Conservation (phyloP, 164 flowering plant genomes). For the Umbellularia californica region DNA sequence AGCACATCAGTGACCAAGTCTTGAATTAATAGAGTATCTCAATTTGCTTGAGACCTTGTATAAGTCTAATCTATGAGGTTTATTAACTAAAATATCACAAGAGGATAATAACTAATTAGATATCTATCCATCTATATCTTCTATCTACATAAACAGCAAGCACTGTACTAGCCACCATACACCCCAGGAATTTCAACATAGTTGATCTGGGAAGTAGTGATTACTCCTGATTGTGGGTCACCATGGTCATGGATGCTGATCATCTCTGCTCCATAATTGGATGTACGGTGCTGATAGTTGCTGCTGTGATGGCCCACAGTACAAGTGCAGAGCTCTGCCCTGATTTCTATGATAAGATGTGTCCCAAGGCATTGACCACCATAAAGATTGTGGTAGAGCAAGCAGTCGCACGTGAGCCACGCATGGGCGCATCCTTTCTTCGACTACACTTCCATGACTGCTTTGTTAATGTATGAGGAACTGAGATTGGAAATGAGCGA, state of each 20-base stretch:
- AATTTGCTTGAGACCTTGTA: too few relatives aligned
- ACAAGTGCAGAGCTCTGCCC: slow-evolving; percentile 13
- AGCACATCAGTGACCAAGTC: too few relatives aligned
- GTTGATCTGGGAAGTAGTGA: background rate
- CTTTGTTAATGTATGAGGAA: slow-evolving; percentile 25
- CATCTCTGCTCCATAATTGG: too few relatives aligned
- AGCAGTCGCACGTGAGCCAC: slow-evolving; percentile 21
- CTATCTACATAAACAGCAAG: background rate
- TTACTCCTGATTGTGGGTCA: background rate
- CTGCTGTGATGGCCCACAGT: background rate
- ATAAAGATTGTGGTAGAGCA: slow-evolving; percentile 14
- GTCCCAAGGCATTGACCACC: slow-evolving; percentile 24
- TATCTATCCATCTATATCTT: too few relatives aligned
- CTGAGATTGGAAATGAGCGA: background rate
- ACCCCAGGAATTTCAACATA: background rate
- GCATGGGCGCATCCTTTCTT: slow-evolving; percentile 28
- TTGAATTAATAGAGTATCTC: too few relatives aligned
- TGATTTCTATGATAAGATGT: slow-evolving; percentile 14
- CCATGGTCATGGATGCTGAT: background rate
- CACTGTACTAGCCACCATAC: background rate
- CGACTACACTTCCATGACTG: slow-evolving; percentile 24
- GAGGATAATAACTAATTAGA: too few relatives aligned
- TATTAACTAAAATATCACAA: too few relatives aligned
- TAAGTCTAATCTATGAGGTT: too few relatives aligned
- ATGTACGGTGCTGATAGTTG: background rate